Evolutionary conservation across 2,329 filamentous ascomycete species (phyloP).

Genomic region (Venturia carpophila): DNA sequence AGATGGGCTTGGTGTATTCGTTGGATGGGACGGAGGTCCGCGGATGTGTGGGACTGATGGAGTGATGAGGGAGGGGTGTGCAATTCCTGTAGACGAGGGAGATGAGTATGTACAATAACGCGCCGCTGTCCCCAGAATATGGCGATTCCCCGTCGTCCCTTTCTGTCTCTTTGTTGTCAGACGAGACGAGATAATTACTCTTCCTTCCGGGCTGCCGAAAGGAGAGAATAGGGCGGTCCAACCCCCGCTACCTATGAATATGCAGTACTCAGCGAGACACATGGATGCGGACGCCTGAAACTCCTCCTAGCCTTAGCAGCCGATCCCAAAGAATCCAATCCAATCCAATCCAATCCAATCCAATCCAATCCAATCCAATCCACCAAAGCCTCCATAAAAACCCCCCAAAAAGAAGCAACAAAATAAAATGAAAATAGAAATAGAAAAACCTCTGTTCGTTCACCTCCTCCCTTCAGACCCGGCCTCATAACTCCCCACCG

Average conservation of each 20-base stretch:
- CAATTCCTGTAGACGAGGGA: neutral
- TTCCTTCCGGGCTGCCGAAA: conserved; percentile 3
- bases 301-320: no score
- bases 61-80: no score
- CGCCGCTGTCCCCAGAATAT: neutral
- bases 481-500: conserved; percentile 9
- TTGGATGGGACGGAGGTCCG: neutral
- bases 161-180: neutral
- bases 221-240: no score
- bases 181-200: neutral
- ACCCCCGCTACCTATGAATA: no score
- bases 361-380: neutral
- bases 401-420: neutral
- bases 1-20: neutral
- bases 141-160: neutral
- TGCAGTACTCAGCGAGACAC: no score
- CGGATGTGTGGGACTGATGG: neutral
- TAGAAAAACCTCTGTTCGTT: no score
- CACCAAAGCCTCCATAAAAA: neutral
- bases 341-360: no score
- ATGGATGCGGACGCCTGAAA: no score
- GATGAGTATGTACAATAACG: neutral
- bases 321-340: neutral
- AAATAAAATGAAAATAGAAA: neutral
- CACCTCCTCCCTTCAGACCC: neutral